These are phyloP conservation scores for Daldinia eschscholtzii DNA, from an alignment of 2,329 filamentous ascomycete genomes.

Conservation along the genomic window DNA sequence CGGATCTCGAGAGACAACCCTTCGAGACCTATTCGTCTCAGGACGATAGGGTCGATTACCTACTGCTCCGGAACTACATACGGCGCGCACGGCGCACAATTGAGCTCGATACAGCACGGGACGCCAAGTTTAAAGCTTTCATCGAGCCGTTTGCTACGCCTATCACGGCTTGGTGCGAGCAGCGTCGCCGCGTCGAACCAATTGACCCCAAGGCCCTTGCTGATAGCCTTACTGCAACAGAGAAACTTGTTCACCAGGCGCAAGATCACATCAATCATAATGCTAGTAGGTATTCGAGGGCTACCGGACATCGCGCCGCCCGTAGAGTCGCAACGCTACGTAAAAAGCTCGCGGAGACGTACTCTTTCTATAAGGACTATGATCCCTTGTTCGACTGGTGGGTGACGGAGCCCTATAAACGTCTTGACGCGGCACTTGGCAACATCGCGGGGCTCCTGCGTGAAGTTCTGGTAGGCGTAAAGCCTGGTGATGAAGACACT, in stretches of 20 bases:
- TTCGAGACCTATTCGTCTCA: conserved; percentile 57
- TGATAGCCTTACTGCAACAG: conserved; percentile 55
- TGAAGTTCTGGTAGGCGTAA: conserved; percentile 60
- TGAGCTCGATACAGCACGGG: conserved; percentile 55
- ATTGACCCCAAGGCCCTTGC: conserved; percentile 61
- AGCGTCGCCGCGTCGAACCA: conserved; percentile 59
- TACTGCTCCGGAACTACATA: conserved; percentile 64
- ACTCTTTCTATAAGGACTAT: conserved; percentile 66
- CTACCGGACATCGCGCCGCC: conserved; percentile 62
- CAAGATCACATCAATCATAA: conserved; percentile 54
- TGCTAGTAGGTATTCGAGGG: conserved; percentile 54
- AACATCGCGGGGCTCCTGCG: conserved; percentile 55
- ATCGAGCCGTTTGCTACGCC: conserved; percentile 59
- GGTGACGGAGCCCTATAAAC: conserved; percentile 60
- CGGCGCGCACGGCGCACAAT: conserved; percentile 54
- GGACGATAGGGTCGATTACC: conserved; percentile 62
- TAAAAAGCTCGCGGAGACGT: conserved; percentile 60
- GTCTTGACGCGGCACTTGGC: conserved; percentile 56
- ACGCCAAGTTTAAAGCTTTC: conserved; percentile 56
- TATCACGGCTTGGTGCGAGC: conserved; percentile 62
- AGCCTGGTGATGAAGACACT: conserved; percentile 58
- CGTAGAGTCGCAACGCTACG: conserved; percentile 58
- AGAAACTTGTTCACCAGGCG: conserved; percentile 52
- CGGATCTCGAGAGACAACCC: conserved; percentile 50
- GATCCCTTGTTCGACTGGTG: conserved; percentile 71